A percentile compares a stretch with the other conserved stretches of the same genome.
Conservation (phyloP, 2,329 filamentous ascomycete species). For the Ascochyta rabiei region DNA sequence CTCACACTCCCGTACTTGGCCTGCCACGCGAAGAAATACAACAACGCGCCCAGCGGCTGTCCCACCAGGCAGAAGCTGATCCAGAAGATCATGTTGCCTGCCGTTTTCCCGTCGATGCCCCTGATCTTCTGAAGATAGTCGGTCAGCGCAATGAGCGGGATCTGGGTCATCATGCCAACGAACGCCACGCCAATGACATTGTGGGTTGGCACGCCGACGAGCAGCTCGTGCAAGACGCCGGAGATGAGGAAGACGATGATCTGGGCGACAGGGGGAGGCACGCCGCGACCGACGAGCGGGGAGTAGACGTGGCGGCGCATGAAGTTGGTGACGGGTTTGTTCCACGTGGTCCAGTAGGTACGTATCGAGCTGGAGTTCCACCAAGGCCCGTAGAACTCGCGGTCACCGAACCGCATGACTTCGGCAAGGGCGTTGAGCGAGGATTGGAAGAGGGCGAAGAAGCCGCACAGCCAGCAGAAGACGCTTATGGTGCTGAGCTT, state of each 20-base stretch:
- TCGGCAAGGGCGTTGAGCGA: conserved; percentile 91
- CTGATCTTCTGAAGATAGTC: conserved; percentile 79
- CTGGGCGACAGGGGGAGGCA: conserved; percentile 72
- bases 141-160: conserved; percentile 85
- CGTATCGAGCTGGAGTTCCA: conserved; percentile 86
- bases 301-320: conserved; percentile 95
- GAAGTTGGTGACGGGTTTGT: conserved; percentile 95
- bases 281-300: conserved; percentile 84
- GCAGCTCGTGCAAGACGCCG: conserved; percentile 85
- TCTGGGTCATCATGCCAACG: conserved; percentile 88
- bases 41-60: conserved; percentile 86
- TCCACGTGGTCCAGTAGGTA: conserved; percentile 95
- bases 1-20: conserved; percentile 91
- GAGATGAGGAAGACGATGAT: conserved; percentile 86
- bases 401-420: conserved; percentile 85
- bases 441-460: conserved; percentile 95
- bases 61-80: conserved; percentile 93
- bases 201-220: conserved; percentile 93
- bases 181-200: conserved; percentile 94
- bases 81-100: conserved; percentile 97
- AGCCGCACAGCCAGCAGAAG: conserved; percentile 95
- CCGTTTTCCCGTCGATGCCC: conserved; percentile 73
- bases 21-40: conserved; percentile 99
- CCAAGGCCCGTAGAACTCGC: conserved; percentile 97
- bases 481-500: conserved; percentile 95